Evolutionary conservation across 1,139 yeast species (phyloP).

Genomic region (Yamadazyma epiphylla): DNA sequence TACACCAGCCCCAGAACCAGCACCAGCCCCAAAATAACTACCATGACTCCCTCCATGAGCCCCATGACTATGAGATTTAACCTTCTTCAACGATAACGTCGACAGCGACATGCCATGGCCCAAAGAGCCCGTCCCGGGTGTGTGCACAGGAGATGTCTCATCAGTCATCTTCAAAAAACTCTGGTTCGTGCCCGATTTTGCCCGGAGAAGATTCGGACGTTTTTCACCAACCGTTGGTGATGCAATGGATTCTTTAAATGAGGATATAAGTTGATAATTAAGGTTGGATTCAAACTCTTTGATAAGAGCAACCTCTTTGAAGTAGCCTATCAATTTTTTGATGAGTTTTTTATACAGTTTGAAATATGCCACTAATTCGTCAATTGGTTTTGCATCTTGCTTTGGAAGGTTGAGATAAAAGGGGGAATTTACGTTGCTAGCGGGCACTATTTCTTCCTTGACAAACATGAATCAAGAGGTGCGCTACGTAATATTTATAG

Average conservation of each 20-base stretch:
- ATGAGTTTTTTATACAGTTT: slow-evolving; percentile 69
- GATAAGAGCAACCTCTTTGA: slow-evolving; percentile 59
- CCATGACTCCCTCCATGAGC: not conserved
- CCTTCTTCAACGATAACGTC: no score
- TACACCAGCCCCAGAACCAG: not conserved
- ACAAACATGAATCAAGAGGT: slow-evolving; percentile 8
- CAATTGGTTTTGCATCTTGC: slow-evolving; percentile 44
- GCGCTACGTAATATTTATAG: no score
- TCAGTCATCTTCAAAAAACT: slow-evolving; percentile 2
- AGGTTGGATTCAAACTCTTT: slow-evolving; percentile 68
- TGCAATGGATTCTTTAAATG: slow-evolving; percentile 15
- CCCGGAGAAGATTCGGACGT: slow-evolving; percentile 31
- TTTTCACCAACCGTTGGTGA: slow-evolving; percentile 9
- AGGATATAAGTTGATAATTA: slow-evolving; percentile 56
- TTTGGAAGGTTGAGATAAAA: slow-evolving; percentile 38
- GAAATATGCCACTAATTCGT: slow-evolving; percentile 52
- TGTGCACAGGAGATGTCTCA: not conserved
- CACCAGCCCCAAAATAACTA: not conserved
- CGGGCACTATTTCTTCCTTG: slow-evolving; percentile 34
- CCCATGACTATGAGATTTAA: no score
- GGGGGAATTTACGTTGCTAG: slow-evolving; percentile 35
- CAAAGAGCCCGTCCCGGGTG: no score
- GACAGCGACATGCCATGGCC: slow-evolving; percentile 1
- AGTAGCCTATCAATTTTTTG: slow-evolving; percentile 57
- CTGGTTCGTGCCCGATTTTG: slow-evolving; percentile 23